Base-by-base conservation (phyloP, 768 basidiomycete genomes). In the Boletus tylopilopsis region DNA sequence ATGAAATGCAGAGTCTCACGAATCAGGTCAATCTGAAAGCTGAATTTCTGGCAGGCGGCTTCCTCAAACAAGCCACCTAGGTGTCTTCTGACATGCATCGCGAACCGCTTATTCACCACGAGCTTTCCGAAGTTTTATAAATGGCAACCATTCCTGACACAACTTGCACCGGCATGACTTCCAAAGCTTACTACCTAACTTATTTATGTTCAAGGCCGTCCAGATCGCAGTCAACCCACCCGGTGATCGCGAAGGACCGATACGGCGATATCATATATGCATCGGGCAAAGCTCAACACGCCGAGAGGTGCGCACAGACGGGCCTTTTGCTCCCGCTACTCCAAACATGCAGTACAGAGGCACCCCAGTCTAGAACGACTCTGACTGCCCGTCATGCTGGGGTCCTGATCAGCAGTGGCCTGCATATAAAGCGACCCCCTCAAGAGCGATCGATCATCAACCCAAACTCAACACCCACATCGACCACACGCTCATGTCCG, bases 401-500 rank as follows among this genome's bases (percentile, higher is more conserved):
- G n/a, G n/a, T n/a, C n/a, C n/a, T n/a, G n/a, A n/a, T n/a, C n/a
- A 29, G 27, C 27, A 11, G 7, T 29, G 42, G 15, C 19, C 22
- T 22, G 29, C 38, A 23, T 54, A 60, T 57, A 63, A 62, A 50
- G 25, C 4, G 37, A 19, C 35, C n/a, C 29, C 22, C 35, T 15
- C 22, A 21, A 29, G 32, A 6, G 24, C 10, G 21, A 16, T 24
- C 4, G 18, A 48, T 7, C 5, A 0, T 19, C 29, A 30, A 13
- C n/a, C 30, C 16, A 21, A 16, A 27, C 29, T 13, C 4, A 30
- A 10, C 29, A 30, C 29, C 29, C 25, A 4, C 25, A 21, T n/a
- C n/a, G 13, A 13, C n/a, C n/a, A n/a, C 15, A 35, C 33, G 21
- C 12, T 6, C 48, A 69, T 68, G 68, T 50, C 64, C 25, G 48